Conservation (phyloP, 169 alveolate genomes). For the Plasmodium fragile region DNA sequence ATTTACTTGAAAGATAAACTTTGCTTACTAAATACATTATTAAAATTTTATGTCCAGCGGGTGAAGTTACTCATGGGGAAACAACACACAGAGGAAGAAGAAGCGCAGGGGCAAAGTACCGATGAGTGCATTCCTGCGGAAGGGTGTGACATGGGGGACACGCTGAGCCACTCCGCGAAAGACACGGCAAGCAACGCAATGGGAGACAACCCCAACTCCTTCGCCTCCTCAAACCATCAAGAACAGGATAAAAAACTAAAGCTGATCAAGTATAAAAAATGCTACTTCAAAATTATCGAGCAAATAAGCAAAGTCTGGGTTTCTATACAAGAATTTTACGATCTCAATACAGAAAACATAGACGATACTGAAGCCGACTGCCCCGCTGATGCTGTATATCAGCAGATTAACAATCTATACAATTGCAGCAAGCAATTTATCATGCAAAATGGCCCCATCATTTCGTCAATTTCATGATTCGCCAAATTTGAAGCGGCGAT, state of each 20-base stretch:
- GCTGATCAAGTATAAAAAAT: conserved; percentile 34
- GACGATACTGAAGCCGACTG: conserved; percentile 4
- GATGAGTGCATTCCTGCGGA: neutral
- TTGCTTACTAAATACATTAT: conserved; percentile 6
- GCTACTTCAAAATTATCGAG: conserved; percentile 56
- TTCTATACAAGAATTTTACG: conserved; percentile 48
- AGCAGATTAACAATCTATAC: conserved; percentile 30
- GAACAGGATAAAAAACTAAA: conserved; percentile 2
- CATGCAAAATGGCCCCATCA: conserved; percentile 21
- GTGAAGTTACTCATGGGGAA: neutral
- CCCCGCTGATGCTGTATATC: neutral
- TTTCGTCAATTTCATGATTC: conserved; percentile 24
- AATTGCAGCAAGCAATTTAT: conserved; percentile 33
- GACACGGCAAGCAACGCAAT: neutral
- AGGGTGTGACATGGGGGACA: neutral
- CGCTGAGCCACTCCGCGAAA: neutral
- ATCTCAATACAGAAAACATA: conserved; percentile 37
- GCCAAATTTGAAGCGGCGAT: neutral
- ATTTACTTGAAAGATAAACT: conserved; percentile 54
- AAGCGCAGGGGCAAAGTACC: neutral
- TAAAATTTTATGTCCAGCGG: conserved; percentile 38
- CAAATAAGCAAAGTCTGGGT: conserved; percentile 62
- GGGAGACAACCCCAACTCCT: neutral
- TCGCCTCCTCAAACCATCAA: neutral
- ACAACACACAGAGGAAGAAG: neutral